A percentile compares a stretch with the other conserved stretches of the same genome.
phyloP scores from a whole-genome alignment of 305 asterid genomes.

The Fraxinus floribunda region DNA sequence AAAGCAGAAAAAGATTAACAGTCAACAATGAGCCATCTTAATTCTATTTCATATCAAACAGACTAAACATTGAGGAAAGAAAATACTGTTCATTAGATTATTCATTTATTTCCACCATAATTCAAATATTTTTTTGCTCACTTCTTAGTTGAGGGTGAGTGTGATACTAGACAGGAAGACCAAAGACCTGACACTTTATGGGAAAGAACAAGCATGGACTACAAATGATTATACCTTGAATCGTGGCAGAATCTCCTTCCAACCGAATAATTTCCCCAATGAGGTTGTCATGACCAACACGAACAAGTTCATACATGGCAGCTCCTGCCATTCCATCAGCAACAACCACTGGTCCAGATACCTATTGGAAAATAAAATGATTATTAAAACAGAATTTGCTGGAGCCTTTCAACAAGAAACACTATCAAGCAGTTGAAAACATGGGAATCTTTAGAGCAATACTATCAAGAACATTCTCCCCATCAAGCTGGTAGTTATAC shows the following conservation, averaged over 20 bases:
- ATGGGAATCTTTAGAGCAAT: not conserved
- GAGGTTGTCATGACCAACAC: slow-evolving; percentile 94
- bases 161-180: slow-evolving; percentile 13
- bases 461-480: not conserved
- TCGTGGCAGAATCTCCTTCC: slow-evolving; percentile 99
- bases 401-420: not conserved
- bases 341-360: slow-evolving; percentile 95
- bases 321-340: slow-evolving; percentile 99
- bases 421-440: not conserved
- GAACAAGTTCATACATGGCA: slow-evolving; percentile 97
- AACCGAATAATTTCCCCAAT: slow-evolving; percentile 94
- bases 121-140: not conserved
- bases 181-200: not conserved
- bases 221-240: slow-evolving; percentile 58
- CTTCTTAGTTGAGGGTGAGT: not conserved
- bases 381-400: not conserved
- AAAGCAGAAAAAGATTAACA: slow-evolving; percentile 1
- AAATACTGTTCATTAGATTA: not conserved
- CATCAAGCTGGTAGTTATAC: not conserved
- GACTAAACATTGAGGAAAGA: not conserved
- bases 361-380: slow-evolving; percentile 39
- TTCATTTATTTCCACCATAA: not conserved
- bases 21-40: not conserved
- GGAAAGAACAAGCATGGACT: not conserved
- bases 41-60: not conserved